Conservation (phyloP, 202 grass and related monocot species). For the Digitaria exilis region DNA sequence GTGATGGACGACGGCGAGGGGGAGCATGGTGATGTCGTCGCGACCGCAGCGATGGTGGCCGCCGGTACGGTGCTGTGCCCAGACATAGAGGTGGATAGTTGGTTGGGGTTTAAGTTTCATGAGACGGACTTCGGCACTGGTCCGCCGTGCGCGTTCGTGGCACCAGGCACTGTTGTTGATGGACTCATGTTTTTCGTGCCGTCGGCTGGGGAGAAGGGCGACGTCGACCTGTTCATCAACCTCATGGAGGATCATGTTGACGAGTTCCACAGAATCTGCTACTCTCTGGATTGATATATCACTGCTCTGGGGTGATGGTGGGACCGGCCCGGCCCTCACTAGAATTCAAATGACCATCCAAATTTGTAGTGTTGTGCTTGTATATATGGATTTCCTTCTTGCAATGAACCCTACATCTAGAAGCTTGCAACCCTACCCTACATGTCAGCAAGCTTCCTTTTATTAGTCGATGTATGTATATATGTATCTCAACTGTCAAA, state of each 20-base stretch:
- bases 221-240: background rate
- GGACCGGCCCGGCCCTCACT: no score
- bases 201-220: background rate
- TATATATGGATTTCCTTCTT: no score
- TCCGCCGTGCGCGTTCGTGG: background rate
- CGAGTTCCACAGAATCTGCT: background rate
- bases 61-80: background rate
- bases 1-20: background rate
- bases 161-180: background rate
- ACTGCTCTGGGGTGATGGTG: no score
- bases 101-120: background rate
- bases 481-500: no score
- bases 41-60: background rate
- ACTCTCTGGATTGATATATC: background rate
- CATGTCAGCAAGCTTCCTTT: no score
- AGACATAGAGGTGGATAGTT: background rate
- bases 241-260: background rate
- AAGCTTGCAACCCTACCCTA: no score
- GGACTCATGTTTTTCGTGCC: background rate
- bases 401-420: no score
- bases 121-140: background rate
- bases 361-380: no score
- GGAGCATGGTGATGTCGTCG: background rate
- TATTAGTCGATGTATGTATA: no score
- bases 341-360: no score